These are phyloP conservation scores for Caryopteris hybrid DNA, from an alignment of 305 asterid species.

Conservation along the genomic window DNA sequence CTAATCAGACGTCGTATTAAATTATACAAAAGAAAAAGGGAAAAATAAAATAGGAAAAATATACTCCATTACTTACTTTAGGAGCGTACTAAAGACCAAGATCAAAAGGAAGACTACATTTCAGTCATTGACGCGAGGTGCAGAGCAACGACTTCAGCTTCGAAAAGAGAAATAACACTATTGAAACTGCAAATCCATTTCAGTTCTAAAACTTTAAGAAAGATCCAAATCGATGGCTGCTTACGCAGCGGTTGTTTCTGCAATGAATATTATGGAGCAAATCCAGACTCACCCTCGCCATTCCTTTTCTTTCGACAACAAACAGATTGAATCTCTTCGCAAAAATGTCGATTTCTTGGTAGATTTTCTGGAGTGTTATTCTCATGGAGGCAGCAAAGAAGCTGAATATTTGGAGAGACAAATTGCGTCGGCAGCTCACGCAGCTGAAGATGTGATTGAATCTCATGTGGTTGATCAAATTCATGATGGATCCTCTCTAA, in stretches of 20 bases:
- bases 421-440: not conserved
- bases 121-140: too few relatives aligned
- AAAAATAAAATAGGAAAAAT: too few relatives aligned
- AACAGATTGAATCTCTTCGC: not conserved
- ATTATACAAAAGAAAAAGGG: too few relatives aligned
- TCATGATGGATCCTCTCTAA: not conserved
- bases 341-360: not conserved
- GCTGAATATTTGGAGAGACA: not conserved
- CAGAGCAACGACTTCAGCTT: too few relatives aligned
- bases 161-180: too few relatives aligned
- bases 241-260: slow-evolving; percentile 16
- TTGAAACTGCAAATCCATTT: too few relatives aligned
- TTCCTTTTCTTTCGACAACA: not conserved
- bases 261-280: not conserved
- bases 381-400: not conserved
- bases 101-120: too few relatives aligned
- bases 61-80: too few relatives aligned
- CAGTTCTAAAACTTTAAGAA: too few relatives aligned
- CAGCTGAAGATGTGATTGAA: not conserved
- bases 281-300: not conserved
- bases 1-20: too few relatives aligned
- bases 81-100: too few relatives aligned
- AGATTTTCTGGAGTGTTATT: not conserved
- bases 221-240: slow-evolving; percentile 18
- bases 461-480: not conserved